Evolutionary conservation across 2,329 filamentous ascomycete species (phyloP).

Genomic region (Colletotrichum sp.): DNA sequence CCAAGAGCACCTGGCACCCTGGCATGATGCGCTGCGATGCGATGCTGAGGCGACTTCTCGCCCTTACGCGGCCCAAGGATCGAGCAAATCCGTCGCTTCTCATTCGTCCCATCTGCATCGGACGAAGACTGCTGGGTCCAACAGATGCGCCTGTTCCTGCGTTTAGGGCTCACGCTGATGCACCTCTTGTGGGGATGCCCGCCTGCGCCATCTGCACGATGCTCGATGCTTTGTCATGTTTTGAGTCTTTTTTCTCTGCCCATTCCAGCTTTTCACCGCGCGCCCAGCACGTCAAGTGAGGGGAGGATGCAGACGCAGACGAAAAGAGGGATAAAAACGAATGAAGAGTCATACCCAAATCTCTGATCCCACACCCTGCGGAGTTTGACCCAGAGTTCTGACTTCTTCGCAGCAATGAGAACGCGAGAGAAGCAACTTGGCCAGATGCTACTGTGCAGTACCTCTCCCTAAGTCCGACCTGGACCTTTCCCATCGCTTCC

Average conservation of each 20-base stretch:
- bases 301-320: neutral
- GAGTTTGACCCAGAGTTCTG: slow-evolving; percentile 1
- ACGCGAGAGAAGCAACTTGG: neutral
- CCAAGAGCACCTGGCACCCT: neutral
- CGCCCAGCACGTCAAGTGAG: neutral
- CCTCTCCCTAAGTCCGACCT: neutral
- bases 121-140: slow-evolving; percentile 12
- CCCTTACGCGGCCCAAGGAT: slow-evolving; percentile 8
- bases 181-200: slow-evolving; percentile 2
- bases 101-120: slow-evolving; percentile 15
- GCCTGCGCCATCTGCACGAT: neutral
- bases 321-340: neutral
- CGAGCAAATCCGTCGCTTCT: slow-evolving; percentile 11
- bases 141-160: slow-evolving; percentile 17
- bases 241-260: slow-evolving; percentile 14
- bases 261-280: neutral
- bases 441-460: neutral
- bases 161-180: slow-evolving; percentile 18
- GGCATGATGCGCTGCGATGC: slow-evolving; percentile 8
- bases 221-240: slow-evolving; percentile 11
- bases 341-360: slow-evolving; percentile 1
- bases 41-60: slow-evolving; percentile 8
- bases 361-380: neutral
- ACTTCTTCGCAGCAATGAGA: slow-evolving; percentile 3
- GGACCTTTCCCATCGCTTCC: neutral